Evolutionary conservation across 1,139 yeast genomes (phyloP).

Genomic region (Sugiyamaella grinbergsii): DNA sequence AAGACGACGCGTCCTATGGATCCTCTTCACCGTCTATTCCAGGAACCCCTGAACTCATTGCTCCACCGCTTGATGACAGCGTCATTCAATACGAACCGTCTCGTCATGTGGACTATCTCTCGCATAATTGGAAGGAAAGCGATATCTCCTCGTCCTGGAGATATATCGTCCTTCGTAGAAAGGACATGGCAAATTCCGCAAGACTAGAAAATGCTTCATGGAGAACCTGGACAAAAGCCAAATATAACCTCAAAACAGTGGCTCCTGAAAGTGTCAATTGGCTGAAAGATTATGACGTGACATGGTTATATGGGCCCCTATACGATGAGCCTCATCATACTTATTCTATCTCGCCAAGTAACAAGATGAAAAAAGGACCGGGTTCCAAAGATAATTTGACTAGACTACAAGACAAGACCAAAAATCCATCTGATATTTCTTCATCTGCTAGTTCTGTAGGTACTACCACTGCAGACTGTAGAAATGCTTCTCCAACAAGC

Average conservation of each 20-base stretch:
- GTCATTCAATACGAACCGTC: constrained; percentile 80
- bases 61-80: constrained; percentile 66
- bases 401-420: constrained; percentile 15
- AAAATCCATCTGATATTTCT: not conserved
- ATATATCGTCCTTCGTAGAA: constrained; percentile 79
- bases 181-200: constrained; percentile 57
- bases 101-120: constrained; percentile 88
- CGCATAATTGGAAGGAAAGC: constrained; percentile 93
- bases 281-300: constrained; percentile 81
- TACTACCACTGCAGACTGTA: constrained; percentile 25
- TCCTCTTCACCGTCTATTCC: constrained; percentile 26
- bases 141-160: constrained; percentile 96
- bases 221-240: constrained; percentile 88
- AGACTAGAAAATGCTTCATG: constrained; percentile 81
- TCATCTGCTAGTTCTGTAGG: constrained; percentile 29
- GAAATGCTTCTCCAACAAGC: constrained; percentile 28
- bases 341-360: constrained; percentile 31
- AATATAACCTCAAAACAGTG: constrained; percentile 68
- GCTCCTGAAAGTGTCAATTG: constrained; percentile 78
- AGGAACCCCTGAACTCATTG: constrained; percentile 44
- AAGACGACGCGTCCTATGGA: constrained; percentile 18
- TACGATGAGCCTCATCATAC: constrained; percentile 50
- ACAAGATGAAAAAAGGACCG: constrained; percentile 19
- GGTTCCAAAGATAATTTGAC: constrained; percentile 17
- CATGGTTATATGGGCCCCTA: constrained; percentile 87